Evolutionary conservation across 2,329 filamentous ascomycete species (phyloP).

Genomic region (Cadophora luteo-olivacea): DNA sequence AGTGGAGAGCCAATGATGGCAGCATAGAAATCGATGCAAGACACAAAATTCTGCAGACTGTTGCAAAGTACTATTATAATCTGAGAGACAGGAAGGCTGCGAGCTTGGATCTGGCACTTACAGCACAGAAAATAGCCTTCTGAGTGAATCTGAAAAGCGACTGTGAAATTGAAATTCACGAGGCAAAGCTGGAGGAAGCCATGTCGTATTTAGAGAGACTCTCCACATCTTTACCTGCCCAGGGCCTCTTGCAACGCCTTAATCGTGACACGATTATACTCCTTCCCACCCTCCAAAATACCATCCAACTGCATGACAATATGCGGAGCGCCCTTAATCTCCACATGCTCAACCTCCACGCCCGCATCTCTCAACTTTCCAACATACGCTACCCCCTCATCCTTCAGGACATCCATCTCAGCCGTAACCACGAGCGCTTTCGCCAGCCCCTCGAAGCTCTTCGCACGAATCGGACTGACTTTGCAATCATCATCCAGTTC

Average conservation of each 20-base stretch:
- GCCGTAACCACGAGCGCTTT: conserved; percentile 46
- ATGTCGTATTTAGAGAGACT: background rate
- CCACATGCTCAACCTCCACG: conserved; percentile 23
- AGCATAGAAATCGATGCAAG: background rate
- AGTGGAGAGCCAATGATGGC: background rate
- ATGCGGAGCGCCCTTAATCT: conserved; percentile 34
- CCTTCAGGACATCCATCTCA: conserved; percentile 47
- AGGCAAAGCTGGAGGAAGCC: no score
- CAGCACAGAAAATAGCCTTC: no score
- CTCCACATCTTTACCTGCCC: background rate
- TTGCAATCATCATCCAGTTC: conserved; percentile 20
- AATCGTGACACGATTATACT: conserved; percentile 32
- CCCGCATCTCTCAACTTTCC: conserved; percentile 33
- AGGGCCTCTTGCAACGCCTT: conserved; percentile 27
- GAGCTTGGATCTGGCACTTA: no score
- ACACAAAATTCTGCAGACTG: no score
- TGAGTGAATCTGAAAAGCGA: background rate
- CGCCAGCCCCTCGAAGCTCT: conserved; percentile 40
- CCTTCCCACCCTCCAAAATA: conserved; percentile 31
- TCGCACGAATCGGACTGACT: conserved; percentile 40
- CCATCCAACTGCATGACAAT: conserved; percentile 36
- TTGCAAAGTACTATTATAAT: no score
- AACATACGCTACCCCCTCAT: conserved; percentile 44
- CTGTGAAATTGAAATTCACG: no score
- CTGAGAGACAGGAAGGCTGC: no score